Conservation (phyloP, 129 eudicot genomes). For the Gnaphalium uliginosum region DNA sequence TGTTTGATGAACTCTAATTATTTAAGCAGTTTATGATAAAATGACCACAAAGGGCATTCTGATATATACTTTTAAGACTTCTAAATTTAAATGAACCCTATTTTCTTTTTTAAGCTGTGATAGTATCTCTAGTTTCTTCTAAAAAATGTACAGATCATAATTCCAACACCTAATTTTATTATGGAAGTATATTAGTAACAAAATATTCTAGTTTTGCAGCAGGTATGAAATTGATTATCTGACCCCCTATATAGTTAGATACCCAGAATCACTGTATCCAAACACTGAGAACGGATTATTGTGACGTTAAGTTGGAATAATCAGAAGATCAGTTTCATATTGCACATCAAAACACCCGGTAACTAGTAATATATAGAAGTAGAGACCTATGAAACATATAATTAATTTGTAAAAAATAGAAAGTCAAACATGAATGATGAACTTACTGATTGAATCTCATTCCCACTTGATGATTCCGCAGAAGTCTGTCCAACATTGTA, state of each 20-base stretch:
- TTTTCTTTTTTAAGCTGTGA: too few relatives aligned
- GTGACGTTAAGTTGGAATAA: background rate
- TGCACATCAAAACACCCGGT: background rate
- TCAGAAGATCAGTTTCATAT: background rate
- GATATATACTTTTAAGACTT: background rate
- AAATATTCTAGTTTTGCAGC: background rate
- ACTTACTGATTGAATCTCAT: constrained; percentile 50
- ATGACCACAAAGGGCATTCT: background rate
- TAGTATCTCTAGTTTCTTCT: too few relatives aligned
- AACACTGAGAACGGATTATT: background rate
- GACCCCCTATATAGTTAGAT: background rate
- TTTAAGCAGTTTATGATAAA: background rate
- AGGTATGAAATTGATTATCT: background rate
- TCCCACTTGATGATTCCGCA: constrained; percentile 31
- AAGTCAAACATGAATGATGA: constrained; percentile 17
- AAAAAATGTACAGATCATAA: too few relatives aligned
- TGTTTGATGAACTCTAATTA: background rate
- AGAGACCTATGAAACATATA: constrained; percentile 8
- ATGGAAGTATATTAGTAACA: too few relatives aligned
- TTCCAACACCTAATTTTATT: too few relatives aligned
- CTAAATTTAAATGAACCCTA: background rate
- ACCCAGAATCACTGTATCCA: background rate
- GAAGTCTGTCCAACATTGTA: constrained; percentile 30
- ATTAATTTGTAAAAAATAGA: background rate
- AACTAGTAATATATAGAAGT: constrained; percentile 11